A percentile compares a stretch with the other conserved stretches of the same genome.
Evolutionary conservation across 768 basidiomycete genomes (phyloP).

Genomic region (Termitomyces sp.): DNA sequence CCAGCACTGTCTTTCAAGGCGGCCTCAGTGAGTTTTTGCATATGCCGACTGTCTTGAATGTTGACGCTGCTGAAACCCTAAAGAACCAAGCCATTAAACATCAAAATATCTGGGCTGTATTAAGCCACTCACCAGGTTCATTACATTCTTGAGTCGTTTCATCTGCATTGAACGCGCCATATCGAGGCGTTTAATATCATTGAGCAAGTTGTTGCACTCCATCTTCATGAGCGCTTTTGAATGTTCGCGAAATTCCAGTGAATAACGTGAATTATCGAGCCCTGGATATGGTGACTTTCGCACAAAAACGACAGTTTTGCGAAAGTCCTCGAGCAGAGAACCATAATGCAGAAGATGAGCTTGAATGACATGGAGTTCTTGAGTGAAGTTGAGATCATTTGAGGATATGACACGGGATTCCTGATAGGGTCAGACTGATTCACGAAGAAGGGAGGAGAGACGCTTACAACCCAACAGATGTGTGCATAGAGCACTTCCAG

Average conservation of each 20-base stretch:
- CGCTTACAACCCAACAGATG: constrained; percentile 41
- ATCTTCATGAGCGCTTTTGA: constrained; percentile 27
- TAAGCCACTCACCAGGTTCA: constrained; percentile 35
- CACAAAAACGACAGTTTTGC: constrained; percentile 48
- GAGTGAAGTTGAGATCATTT: constrained; percentile 41
- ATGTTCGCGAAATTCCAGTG: constrained; percentile 10
- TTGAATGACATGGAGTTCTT: constrained; percentile 51
- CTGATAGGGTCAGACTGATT: constrained; percentile 20
- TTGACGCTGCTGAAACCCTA: constrained; percentile 48
- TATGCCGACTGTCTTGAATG: constrained; percentile 42
- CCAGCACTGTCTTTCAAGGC: constrained; percentile 41
- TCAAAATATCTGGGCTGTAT: not conserved
- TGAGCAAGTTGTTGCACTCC: constrained; percentile 45
- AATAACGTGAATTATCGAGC: constrained; percentile 23
- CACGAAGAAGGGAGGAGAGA: constrained; percentile 5
- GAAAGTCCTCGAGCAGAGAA: constrained; percentile 50
- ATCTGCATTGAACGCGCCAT: constrained; percentile 37
- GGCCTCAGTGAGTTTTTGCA: constrained; percentile 37
- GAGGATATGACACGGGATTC: constrained; percentile 40
- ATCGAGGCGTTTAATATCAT: constrained; percentile 49
- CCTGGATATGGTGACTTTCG: constrained; percentile 45
- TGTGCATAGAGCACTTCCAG: constrained; percentile 50
- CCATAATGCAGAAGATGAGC: constrained; percentile 58
- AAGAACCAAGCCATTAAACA: not conserved
- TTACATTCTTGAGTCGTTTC: constrained; percentile 45